Evolutionary conservation across 148 eudicot genomes (phyloP).

Genomic region (Arctostaphylos glauca): DNA sequence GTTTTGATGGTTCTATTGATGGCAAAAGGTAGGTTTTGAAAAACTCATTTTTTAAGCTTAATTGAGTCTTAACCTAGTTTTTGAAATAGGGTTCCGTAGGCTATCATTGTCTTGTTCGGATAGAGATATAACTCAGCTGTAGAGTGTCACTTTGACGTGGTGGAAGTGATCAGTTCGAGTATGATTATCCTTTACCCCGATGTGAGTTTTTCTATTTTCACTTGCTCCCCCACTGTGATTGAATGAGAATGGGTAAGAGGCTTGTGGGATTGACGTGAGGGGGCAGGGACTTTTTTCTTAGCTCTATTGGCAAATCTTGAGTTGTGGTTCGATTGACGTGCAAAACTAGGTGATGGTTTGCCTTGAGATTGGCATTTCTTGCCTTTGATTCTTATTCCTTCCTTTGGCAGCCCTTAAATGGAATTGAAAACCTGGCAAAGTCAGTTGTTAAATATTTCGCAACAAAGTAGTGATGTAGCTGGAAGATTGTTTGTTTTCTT

Average conservation of each 20-base stretch:
- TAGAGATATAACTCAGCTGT: too few relatives aligned
- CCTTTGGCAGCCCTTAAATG: conserved; percentile 6
- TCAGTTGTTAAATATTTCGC: background rate
- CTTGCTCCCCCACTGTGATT: too few relatives aligned
- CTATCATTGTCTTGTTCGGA: background rate
- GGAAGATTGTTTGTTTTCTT: background rate
- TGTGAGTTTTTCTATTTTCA: too few relatives aligned
- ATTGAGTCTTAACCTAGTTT: background rate
- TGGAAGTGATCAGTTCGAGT: too few relatives aligned
- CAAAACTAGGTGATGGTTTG: background rate
- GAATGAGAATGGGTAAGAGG: too few relatives aligned
- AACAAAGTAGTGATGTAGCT: background rate
- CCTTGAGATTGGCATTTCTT: background rate
- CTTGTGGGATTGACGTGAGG: too few relatives aligned
- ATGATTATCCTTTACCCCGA: too few relatives aligned
- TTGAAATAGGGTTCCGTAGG: background rate
- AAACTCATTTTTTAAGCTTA: background rate
- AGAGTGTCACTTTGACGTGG: too few relatives aligned
- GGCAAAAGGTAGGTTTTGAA: background rate
- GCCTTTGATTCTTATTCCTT: conserved; percentile 14
- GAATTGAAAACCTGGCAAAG: background rate
- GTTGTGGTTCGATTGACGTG: background rate
- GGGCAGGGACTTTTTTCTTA: background rate
- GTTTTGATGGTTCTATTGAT: background rate
- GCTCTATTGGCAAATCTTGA: background rate